A percentile compares a stretch with the other conserved stretches of the same genome.
Conservation (phyloP, 306 rosid species). For the Cicer pinnatifidum region DNA sequence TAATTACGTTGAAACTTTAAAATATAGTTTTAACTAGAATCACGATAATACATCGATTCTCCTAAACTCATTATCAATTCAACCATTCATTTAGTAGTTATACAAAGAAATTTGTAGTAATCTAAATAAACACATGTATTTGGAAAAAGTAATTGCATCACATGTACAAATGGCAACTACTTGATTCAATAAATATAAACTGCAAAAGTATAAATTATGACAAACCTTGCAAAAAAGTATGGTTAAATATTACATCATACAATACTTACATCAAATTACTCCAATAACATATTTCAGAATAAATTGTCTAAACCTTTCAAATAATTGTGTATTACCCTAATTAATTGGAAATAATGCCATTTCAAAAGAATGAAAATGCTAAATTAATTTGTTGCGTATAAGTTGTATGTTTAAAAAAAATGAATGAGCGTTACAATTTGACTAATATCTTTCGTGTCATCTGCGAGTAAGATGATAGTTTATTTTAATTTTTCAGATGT, state of each 20-base stretch:
- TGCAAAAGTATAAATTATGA: not conserved
- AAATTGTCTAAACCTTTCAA: not conserved
- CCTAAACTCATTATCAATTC: no score
- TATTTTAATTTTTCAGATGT: conserved; percentile 12
- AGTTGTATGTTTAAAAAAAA: not conserved
- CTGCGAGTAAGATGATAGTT: not conserved
- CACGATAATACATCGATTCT: no score
- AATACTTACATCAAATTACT: not conserved
- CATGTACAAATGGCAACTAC: not conserved
- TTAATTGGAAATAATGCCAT: not conserved
- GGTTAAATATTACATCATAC: not conserved
- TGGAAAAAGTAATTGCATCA: no score
- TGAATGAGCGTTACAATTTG: not conserved
- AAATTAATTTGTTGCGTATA: conserved; percentile 1
- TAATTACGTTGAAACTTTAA: no score
- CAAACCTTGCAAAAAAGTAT: not conserved
- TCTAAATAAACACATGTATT: no score
- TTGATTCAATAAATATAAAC: not conserved
- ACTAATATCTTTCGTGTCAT: not conserved
- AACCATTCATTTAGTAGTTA: no score
- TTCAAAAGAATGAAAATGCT: conserved; percentile 5
- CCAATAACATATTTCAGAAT: conserved; percentile 5
- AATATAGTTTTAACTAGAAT: no score
- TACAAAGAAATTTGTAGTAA: no score
- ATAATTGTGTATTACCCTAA: not conserved